Percentiles rank a stretch among this genome's conserved stretches.
phyloP scores from a whole-genome alignment of 23 red algal genomes.

The Gracilaria vermiculophylla region DNA sequence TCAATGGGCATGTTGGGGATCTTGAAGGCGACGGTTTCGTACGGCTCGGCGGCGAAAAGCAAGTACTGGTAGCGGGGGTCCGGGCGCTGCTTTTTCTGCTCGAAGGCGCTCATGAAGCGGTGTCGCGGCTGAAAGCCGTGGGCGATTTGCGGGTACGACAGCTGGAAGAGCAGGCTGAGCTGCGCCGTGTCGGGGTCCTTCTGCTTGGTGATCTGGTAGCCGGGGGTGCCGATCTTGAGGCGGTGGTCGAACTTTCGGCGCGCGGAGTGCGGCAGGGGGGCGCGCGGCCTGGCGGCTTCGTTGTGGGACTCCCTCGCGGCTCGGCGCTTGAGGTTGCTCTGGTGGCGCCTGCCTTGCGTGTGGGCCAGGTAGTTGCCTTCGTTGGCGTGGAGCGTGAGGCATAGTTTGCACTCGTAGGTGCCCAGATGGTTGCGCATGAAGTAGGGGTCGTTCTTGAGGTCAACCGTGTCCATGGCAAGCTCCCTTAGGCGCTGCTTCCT shows the following conservation, averaged over 20 bases:
- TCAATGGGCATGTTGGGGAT: slow-evolving; percentile 90
- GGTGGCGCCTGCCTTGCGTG: slow-evolving; percentile 90
- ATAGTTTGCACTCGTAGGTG: slow-evolving; percentile 92
- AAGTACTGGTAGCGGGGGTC: slow-evolving; percentile 81
- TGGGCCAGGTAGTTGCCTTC: slow-evolving; percentile 98
- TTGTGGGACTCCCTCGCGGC: slow-evolving; percentile 70
- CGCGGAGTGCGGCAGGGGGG: slow-evolving; percentile 26
- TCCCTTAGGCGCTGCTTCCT: slow-evolving; percentile 70
- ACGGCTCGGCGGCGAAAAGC: slow-evolving; percentile 90
- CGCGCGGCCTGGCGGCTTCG: slow-evolving; percentile 61
- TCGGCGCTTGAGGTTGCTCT: slow-evolving; percentile 79
- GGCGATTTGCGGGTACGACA: slow-evolving; percentile 86
- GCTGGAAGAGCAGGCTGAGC: slow-evolving; percentile 71
- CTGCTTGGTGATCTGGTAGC: slow-evolving; percentile 85
- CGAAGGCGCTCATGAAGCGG: slow-evolving; percentile 95
- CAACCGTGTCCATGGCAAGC: slow-evolving; percentile 85
- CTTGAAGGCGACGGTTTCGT: slow-evolving; percentile 95
- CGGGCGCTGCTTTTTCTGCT: slow-evolving; percentile 78
- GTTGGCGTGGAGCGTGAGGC: slow-evolving; percentile 87
- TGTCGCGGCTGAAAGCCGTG: slow-evolving; percentile 79
- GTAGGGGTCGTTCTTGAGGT: slow-evolving; percentile 92
- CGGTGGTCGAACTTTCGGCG: slow-evolving; percentile 3
- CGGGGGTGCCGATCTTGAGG: slow-evolving; percentile 65
- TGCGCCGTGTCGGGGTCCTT: slow-evolving; percentile 53
- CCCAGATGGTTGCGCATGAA: slow-evolving; percentile 95